phyloP scores from a whole-genome alignment of 2,329 filamentous ascomycete genomes.

The Capronia americana region DNA sequence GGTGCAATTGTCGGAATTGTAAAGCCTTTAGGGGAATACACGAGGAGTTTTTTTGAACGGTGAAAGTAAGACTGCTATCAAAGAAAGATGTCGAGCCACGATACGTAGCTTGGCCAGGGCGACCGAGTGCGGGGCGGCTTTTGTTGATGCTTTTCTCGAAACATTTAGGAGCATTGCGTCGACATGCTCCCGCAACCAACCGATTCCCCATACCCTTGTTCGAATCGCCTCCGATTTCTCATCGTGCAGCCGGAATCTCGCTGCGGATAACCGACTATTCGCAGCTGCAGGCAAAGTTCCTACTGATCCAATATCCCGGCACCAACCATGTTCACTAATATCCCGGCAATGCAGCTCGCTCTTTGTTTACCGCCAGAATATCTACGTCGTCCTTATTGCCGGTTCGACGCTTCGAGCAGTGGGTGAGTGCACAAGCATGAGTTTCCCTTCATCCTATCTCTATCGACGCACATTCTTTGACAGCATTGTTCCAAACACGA shows the following conservation, averaged over 20 bases:
- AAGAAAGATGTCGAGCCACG: conserved; percentile 30
- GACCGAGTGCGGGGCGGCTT: conserved; percentile 21
- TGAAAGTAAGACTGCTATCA: background rate
- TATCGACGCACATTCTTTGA: too few relatives aligned
- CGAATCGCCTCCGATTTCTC: conserved; percentile 26
- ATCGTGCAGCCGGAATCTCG: conserved; percentile 22
- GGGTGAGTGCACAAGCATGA: too few relatives aligned
- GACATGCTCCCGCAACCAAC: conserved; percentile 21
- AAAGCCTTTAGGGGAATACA: background rate
- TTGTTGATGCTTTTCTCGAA: conserved; percentile 11
- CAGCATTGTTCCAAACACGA: too few relatives aligned
- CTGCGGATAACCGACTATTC: background rate
- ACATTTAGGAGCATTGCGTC: conserved; percentile 8
- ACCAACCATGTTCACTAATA: conserved; percentile 5
- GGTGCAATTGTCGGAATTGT: conserved; percentile 11
- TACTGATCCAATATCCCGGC: background rate
- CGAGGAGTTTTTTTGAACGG: background rate
- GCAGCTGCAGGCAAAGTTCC: background rate
- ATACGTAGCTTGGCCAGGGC: conserved; percentile 4
- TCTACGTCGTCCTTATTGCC: too few relatives aligned
- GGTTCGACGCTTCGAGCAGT: too few relatives aligned
- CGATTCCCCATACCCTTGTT: conserved; percentile 10
- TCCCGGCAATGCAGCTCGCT: conserved; percentile 8
- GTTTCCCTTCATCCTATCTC: too few relatives aligned
- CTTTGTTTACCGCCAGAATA: background rate